Conservation (phyloP, 768 basidiomycete genomes). For the Kondoa subrosea region DNA sequence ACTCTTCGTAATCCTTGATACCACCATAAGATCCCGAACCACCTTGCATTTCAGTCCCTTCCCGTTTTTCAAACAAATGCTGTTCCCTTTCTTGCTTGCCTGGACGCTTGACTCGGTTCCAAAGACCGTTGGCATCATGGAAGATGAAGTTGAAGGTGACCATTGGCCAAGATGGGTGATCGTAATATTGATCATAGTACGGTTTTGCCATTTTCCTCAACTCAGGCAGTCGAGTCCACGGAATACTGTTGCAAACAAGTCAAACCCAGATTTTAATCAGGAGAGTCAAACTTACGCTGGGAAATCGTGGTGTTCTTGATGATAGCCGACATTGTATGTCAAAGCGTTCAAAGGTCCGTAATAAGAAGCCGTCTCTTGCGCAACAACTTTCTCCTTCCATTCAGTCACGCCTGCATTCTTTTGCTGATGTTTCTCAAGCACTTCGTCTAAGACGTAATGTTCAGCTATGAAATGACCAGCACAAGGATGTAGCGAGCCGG, state of each 20-base stretch:
- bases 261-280: neutral
- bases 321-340: constrained; percentile 95
- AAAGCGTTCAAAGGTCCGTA: constrained; percentile 79
- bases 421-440: constrained; percentile 37
- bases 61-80: neutral
- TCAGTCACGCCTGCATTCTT: neutral
- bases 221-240: constrained; percentile 82
- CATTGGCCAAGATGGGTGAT: constrained; percentile 87
- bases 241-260: constrained; percentile 33
- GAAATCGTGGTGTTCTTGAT: constrained; percentile 99
- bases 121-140: constrained; percentile 72
- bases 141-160: constrained; percentile 86
- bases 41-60: constrained; percentile 10
- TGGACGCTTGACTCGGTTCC: constrained; percentile 61
- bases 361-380: constrained; percentile 90
- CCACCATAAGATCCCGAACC: constrained; percentile 12
- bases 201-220: constrained; percentile 72
- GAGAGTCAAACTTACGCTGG: constrained; percentile 41
- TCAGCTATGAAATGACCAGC: constrained; percentile 97
- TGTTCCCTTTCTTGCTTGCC: constrained; percentile 6
- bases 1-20: constrained; percentile 11
- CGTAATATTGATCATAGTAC: constrained; percentile 72
- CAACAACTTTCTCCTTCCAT: neutral
- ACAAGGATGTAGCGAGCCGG: constrained; percentile 84
- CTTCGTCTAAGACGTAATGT: constrained; percentile 79